phyloP scores from a whole-genome alignment of 1,139 yeast genomes.

The Protomyces gravidus region DNA sequence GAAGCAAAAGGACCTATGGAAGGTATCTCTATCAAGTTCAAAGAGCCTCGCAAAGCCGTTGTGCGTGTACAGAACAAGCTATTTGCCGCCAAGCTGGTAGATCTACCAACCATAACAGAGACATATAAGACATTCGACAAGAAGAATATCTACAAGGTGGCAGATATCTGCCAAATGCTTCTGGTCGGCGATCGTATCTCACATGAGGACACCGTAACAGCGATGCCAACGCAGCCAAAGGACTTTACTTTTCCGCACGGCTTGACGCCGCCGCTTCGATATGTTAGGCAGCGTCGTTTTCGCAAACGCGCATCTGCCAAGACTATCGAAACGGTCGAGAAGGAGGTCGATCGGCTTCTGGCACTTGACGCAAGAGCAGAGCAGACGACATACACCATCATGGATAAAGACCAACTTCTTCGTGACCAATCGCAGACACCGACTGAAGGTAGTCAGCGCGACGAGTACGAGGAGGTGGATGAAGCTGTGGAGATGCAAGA shows the following conservation, averaged over 20 bases:
- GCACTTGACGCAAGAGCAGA: constrained; percentile 78
- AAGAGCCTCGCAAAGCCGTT: constrained; percentile 69
- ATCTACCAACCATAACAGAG: constrained; percentile 84
- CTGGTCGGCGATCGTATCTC: constrained; percentile 65
- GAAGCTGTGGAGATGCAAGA: constrained; percentile 24
- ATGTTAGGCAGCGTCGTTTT: constrained; percentile 54
- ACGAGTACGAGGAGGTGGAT: constrained; percentile 4
- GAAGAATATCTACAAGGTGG: constrained; percentile 79
- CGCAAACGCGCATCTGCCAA: constrained; percentile 49
- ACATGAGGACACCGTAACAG: constrained; percentile 51
- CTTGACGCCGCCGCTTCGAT: constrained; percentile 67
- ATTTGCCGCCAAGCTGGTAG: constrained; percentile 82
- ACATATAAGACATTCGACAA: constrained; percentile 84
- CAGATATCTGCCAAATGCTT: constrained; percentile 82
- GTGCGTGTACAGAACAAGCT: constrained; percentile 52
- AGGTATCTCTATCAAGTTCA: constrained; percentile 53
- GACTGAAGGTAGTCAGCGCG: constrained; percentile 36
- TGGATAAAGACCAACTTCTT: constrained; percentile 49
- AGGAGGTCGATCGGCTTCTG: constrained; percentile 70
- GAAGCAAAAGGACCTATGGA: constrained; percentile 50
- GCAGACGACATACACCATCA: constrained; percentile 69
- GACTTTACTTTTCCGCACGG: constrained; percentile 63
- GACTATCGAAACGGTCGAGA: constrained; percentile 63
- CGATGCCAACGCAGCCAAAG: constrained; percentile 41
- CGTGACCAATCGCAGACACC: constrained; percentile 35